Evolutionary conservation across 495 filamentous ascomycete genomes (phyloP), one percentile per base, ranked within the genome.

Genomic region (Hyphodiscus hymeniophilus): DNA sequence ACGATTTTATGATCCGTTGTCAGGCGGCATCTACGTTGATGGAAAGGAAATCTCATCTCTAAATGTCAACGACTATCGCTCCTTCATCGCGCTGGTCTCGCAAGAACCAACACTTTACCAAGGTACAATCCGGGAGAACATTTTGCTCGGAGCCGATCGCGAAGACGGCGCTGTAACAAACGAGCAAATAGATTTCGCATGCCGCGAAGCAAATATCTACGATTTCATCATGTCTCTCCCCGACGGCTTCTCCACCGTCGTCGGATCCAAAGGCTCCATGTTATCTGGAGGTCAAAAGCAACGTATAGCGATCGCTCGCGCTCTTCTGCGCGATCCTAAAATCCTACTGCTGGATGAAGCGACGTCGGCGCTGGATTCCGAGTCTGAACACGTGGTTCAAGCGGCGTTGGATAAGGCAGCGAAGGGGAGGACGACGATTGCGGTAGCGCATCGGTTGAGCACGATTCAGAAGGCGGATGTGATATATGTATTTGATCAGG

Each of bases 21-120:
- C 74, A n/a, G 87, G 87, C 3, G 77, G 77, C 18, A 66, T 92
- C 33, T 82, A 74, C 39, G 70, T 90, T 31, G 87, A 92, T 56
- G 85, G 80, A 44, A 74, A 79, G 49, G 81, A 89, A 42, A 87
- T 92, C 51, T 79, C 75, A 20, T 67, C 69, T 26, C 60, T 89
- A n/a, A 86, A 89, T 52, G 68, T 91, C 57, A 87, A 82, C 61
- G 75, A 81, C 16, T 94, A 94, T 63, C 78, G 88, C 32, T 75
- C 70, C 20, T 78, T 82, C 61, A 63, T 95, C 20, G 80, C 87
- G 7, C 78, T 95, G 38, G 88, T 95, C 15, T 84, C 80, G 42
- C 89, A 95, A 58, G 89, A 95, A 54, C 86, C 89, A 12, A 92
- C 84, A 3, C 63, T 95, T 8, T 94, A 91, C 65, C 85, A 89